Base-by-base conservation (phyloP, 192 early-diverging fungal genomes). In the Chytriomyces sp. region DNA sequence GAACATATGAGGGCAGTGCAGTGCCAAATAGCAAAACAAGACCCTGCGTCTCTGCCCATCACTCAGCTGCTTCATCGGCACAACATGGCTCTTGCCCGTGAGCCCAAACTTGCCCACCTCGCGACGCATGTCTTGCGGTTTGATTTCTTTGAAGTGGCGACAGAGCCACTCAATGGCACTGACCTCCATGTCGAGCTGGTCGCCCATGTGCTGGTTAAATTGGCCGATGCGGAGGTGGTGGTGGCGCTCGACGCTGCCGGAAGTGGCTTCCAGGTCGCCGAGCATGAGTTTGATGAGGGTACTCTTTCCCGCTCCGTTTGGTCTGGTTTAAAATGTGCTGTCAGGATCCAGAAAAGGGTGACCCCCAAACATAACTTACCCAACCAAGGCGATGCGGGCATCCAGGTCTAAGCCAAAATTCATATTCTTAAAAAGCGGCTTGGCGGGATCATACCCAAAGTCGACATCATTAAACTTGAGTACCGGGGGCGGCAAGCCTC, bases 401-500 rank as follows among this genome's bases (percentile, higher is more conserved):
- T 99, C 97, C 90, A 96, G 94, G 81, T 99, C 97, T n/a, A 94
- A 89, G 67, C 93, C 97, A 34, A 94, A 90, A 62, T 99, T 94
- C 56, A 99, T 84, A 76, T 95, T 78, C 39, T 81, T 78, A 85
- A 98, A 99, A 69, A 99, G 87, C 37, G 85, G 84, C 77, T 98
- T 88, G 63, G 84, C 81, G 59, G 81, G 78, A 78, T 90, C 68
- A 34, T 93, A 82, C 41, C 95, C 94, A 71, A 99, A 99, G 30
- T 85, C 85, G 55, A 98, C 93, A 65, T 96, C 89, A 70, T 93
- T 90, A 77, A 98, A 97, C 70, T 89, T 86, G 52, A 98, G 84
- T 53, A 99, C 96, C 19, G 97, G 97, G 17, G 97, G 96, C 28
- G 97, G 97, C 49, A 99, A 86, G 68, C 90, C 91, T 33, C 86